Base-by-base conservation (phyloP, 2,329 filamentous ascomycete species). In the Fusarium xyrophilum region DNA sequence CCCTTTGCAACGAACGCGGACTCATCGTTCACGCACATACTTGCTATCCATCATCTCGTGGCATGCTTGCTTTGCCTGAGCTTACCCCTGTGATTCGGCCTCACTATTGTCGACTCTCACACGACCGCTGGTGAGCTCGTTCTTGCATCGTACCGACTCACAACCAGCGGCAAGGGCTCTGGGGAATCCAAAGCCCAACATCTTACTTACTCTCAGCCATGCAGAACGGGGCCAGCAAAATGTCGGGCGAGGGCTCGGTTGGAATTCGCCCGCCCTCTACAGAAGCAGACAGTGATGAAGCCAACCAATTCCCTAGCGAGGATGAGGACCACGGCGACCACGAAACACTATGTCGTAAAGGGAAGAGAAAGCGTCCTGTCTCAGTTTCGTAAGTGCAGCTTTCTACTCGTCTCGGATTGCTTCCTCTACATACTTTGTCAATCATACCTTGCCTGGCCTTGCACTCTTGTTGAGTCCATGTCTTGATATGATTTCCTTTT, bases 311-410 rank as follows among this genome's bases (percentile, higher is more conserved):
- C 59, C 51, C 38, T 42, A 74, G 73, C 50, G 80, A 82, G 52
- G 86, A 83, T 73, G 82, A 85, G 43, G 81, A 82, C 60, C 81
- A 83, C 60, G 80, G 81, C 56, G 75, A 79, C 48, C 81, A 84
- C 52, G 74, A 78, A 32, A 71, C 63, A 40, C 58, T 73, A 30
- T 73, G 71, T 63, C 75, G 74, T 60, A 72, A 70, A 25, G 76
- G 84, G 61, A 89, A 89, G 77, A 84, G 87, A 66, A 89, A 88
- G 76, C 82, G 87, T 61, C 85, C 85, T 63, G 82, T 88, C 51
- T 88, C 86, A 62, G 86, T 88, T 64, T 88, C 86, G 86, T 88
- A 82, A 68, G 73, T 73, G 21, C 42, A 65, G 42, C 60, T 64
- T 50, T 36, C 67, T 56, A 51, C 44, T 32, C 25, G 38, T 38